phyloP scores from a whole-genome alignment of 1,284 basidiomycete genomes.

The Apiotrichum sp. region DNA sequence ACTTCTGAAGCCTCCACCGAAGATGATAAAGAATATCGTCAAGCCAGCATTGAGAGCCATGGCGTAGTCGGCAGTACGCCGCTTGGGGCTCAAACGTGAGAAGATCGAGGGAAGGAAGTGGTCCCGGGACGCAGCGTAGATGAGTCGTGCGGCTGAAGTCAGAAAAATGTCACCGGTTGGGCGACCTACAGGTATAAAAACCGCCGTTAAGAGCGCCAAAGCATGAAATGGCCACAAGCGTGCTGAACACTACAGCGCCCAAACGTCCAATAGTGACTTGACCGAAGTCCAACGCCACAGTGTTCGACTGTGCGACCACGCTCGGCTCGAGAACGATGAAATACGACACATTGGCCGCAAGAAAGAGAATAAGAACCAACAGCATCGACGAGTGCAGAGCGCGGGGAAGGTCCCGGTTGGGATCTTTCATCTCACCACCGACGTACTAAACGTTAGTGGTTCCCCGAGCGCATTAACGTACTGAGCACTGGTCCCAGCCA shows the following conservation, averaged over 20 bases:
- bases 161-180: background rate
- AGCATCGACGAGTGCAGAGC: slow-evolving; percentile 84
- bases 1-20: slow-evolving; percentile 82
- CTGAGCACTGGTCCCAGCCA: slow-evolving; percentile 60
- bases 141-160: slow-evolving; percentile 58
- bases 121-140: slow-evolving; percentile 83
- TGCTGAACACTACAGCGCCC: slow-evolving; percentile 80
- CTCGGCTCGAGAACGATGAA: slow-evolving; percentile 86
- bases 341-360: slow-evolving; percentile 81
- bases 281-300: slow-evolving; percentile 92
- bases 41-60: slow-evolving; percentile 68
- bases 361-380: slow-evolving; percentile 60
- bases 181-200: slow-evolving; percentile 62
- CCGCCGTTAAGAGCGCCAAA: slow-evolving; percentile 86
- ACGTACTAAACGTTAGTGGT: slow-evolving; percentile 57
- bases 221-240: slow-evolving; percentile 83
- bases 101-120: slow-evolving; percentile 79
- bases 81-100: slow-evolving; percentile 62
- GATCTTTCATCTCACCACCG: slow-evolving; percentile 81
- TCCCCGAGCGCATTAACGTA: slow-evolving; percentile 18
- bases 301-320: slow-evolving; percentile 57
- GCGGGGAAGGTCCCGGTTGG: slow-evolving; percentile 78
- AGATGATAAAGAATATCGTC: slow-evolving; percentile 66
- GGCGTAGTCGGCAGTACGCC: slow-evolving; percentile 79
- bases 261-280: slow-evolving; percentile 73